These are phyloP conservation scores for Hypholoma fasciculare DNA, from an alignment of 768 basidiomycete species.

Conservation along the genomic window DNA sequence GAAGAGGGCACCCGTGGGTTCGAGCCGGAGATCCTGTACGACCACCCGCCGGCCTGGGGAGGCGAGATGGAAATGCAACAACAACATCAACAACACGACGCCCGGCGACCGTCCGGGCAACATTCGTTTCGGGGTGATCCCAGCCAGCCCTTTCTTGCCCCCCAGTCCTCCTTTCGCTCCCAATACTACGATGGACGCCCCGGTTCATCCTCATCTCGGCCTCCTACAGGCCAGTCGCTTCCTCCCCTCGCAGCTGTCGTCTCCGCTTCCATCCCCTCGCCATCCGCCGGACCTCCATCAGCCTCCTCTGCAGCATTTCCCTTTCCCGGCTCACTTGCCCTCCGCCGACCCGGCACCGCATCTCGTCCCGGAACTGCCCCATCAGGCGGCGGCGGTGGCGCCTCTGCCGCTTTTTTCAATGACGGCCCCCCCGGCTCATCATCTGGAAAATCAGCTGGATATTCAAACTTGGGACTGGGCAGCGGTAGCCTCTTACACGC, in stretches of 20 bases:
- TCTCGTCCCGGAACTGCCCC: slow-evolving; percentile 73
- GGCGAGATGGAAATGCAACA: slow-evolving; percentile 15
- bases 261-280: slow-evolving; percentile 60
- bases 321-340: slow-evolving; percentile 53
- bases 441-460: slow-evolving; percentile 46
- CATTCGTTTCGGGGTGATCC: slow-evolving; percentile 76
- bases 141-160: slow-evolving; percentile 52
- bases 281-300: slow-evolving; percentile 4
- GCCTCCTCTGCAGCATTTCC: slow-evolving; percentile 49
- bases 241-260: slow-evolving; percentile 76
- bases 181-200: neutral
- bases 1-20: slow-evolving; percentile 64
- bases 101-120: neutral
- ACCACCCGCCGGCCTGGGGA: neutral
- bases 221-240: slow-evolving; percentile 41
- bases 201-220: slow-evolving; percentile 10
- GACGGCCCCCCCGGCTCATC: slow-evolving; percentile 22
- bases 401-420: slow-evolving; percentile 58
- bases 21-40: slow-evolving; percentile 41
- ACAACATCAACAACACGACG: neutral
- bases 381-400: slow-evolving; percentile 17
- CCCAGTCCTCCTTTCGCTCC: neutral
- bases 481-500: slow-evolving; percentile 31
- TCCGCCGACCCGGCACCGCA: slow-evolving; percentile 59
- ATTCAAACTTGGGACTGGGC: slow-evolving; percentile 51